A percentile compares a stretch with the other conserved stretches of the same genome.
Evolutionary conservation across 805 yeast genomes (phyloP).

Genomic region (Sugiyamaella marilandica): DNA sequence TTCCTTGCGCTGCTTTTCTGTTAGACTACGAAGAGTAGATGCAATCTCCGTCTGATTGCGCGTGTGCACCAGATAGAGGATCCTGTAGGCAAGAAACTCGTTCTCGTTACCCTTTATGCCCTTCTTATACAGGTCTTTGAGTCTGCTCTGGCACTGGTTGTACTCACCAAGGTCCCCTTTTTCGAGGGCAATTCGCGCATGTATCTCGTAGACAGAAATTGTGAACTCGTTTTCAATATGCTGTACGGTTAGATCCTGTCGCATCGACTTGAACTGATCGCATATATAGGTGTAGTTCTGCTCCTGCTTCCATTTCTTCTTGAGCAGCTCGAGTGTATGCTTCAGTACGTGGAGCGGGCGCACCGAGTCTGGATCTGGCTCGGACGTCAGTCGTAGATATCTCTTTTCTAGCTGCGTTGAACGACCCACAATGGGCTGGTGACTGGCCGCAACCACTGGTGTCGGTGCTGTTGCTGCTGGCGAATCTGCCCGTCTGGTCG

Average conservation of each 20-base stretch:
- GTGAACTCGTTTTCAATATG: conserved; percentile 75
- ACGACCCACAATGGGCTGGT: conserved; percentile 51
- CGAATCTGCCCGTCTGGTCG: conserved; percentile 8
- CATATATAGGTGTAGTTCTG: conserved; percentile 70
- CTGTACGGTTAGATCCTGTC: conserved; percentile 93
- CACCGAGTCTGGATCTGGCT: conserved; percentile 79
- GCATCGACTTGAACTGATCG: conserved; percentile 84
- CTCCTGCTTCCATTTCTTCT: conserved; percentile 47
- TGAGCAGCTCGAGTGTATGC: conserved; percentile 51
- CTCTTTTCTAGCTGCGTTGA: conserved; percentile 65
- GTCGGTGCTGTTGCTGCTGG: no score
- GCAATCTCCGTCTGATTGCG: conserved; percentile 55
- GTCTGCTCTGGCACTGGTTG: conserved; percentile 87
- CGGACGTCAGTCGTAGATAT: conserved; percentile 82
- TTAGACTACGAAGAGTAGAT: conserved; percentile 34
- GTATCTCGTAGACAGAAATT: conserved; percentile 73
- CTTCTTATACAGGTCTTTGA: conserved; percentile 55
- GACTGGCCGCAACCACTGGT: conserved; percentile 9
- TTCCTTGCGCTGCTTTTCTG: conserved; percentile 24
- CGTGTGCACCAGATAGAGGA: conserved; percentile 71
- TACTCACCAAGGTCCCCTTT: conserved; percentile 87
- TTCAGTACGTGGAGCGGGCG: conserved; percentile 65
- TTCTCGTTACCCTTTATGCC: conserved; percentile 38
- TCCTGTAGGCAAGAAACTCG: conserved; percentile 70
- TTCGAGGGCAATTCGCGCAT: conserved; percentile 80